A percentile compares a stretch with the other conserved stretches of the same genome.
These are phyloP conservation scores for Hanseniaspora clermontiae DNA, from an alignment of 805 yeast genomes.

Conservation along the genomic window DNA sequence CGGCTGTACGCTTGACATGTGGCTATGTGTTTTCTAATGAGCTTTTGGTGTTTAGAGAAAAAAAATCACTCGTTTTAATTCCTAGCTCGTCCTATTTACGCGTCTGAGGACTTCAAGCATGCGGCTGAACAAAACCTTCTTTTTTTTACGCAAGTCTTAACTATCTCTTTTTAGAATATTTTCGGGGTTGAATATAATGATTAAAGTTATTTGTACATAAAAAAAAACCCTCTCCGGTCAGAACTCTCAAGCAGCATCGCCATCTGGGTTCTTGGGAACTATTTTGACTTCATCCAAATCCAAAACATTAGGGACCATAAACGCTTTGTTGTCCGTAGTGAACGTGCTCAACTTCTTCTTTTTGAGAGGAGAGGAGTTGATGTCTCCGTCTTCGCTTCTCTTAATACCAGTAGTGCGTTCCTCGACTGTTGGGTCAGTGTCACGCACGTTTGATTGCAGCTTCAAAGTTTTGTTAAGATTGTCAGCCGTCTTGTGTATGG, in stretches of 20 bases:
- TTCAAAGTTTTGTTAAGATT: not conserved
- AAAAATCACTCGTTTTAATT: not conserved
- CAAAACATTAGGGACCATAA: conserved; percentile 7
- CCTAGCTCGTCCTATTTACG: not conserved
- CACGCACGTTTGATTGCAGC: conserved; percentile 7
- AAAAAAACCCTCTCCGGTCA: too few species aligned
- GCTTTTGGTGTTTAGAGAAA: not conserved
- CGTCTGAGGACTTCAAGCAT: not conserved
- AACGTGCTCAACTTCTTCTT: not conserved
- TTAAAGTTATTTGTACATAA: too few species aligned
- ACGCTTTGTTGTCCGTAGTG: not conserved
- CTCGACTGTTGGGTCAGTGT: not conserved
- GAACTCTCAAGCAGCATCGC: not conserved
- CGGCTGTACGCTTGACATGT: not conserved
- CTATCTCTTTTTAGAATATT: not conserved
- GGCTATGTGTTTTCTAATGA: too few species aligned
- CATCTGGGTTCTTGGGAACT: not conserved
- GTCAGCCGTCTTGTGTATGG: conserved; percentile 11
- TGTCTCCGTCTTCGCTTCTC: not conserved
- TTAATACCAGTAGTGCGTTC: not conserved
- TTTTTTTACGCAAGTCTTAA: too few species aligned
- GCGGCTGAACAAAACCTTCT: not conserved
- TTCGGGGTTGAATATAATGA: too few species aligned
- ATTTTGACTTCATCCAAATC: not conserved
- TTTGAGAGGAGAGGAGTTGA: conserved; percentile 10